Conservation (phyloP, 306 rosid species). For the Abrus precatorius region DNA sequence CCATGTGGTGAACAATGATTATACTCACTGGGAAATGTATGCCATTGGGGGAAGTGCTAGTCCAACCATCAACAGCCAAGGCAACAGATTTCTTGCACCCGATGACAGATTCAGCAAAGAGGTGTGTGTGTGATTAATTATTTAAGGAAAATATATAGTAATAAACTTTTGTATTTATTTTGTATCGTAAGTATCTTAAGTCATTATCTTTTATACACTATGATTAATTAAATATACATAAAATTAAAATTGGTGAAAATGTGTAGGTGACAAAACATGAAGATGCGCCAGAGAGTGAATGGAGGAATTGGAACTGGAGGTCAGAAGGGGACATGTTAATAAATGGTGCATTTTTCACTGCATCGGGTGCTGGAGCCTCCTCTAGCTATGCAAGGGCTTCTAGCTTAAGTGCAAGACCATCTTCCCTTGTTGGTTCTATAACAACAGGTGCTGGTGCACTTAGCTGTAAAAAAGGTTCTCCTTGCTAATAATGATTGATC, state of each 20-base stretch:
- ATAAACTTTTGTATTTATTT: not conserved
- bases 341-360: slow-evolving; percentile 88
- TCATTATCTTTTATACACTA: not conserved
- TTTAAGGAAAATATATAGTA: not conserved
- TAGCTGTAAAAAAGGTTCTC: slow-evolving; percentile 74
- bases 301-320: slow-evolving; percentile 95
- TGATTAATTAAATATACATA: not conserved
- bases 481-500: slow-evolving; percentile 63
- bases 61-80: slow-evolving; percentile 95
- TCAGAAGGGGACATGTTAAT: slow-evolving; percentile 81
- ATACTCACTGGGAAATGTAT: slow-evolving; percentile 99
- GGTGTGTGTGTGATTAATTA: slow-evolving; percentile 43
- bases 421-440: slow-evolving; percentile 78
- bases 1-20: slow-evolving; percentile 99
- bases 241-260: not conserved
- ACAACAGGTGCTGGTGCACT: slow-evolving; percentile 78
- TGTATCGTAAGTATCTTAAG: not conserved
- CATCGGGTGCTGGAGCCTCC: slow-evolving; percentile 90
- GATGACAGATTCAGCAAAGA: slow-evolving; percentile 86
- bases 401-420: slow-evolving; percentile 88
- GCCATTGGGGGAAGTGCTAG: slow-evolving; percentile 97
- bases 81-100: slow-evolving; percentile 93
- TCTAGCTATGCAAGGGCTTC: slow-evolving; percentile 94
- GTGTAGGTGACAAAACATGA: slow-evolving; percentile 90
- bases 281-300: slow-evolving; percentile 83